Percentiles rank a stretch among this genome's conserved stretches.
phyloP scores from a whole-genome alignment of 352 stramenopile species.

The Thraustochytrium sp. region DNA sequence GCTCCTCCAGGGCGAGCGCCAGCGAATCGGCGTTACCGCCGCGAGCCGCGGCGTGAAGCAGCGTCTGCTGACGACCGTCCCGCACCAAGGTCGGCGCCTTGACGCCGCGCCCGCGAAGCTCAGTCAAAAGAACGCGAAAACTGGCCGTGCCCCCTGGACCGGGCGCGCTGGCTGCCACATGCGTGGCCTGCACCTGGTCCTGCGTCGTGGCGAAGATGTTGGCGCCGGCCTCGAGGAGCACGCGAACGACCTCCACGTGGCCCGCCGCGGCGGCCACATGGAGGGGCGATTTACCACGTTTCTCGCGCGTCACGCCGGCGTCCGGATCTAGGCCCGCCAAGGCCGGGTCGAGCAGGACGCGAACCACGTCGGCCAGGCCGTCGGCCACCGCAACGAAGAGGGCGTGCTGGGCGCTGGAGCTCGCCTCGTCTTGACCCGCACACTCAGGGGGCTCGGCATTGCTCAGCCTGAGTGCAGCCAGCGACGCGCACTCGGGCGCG shows the following conservation, averaged over 20 bases:
- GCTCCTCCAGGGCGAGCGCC: not conserved
- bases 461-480: too few relatives aligned
- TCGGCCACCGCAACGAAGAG: constrained; percentile 20
- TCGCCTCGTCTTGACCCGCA: not conserved
- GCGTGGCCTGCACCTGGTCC: not conserved
- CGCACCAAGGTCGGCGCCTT: not conserved
- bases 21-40: not conserved
- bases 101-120: not conserved
- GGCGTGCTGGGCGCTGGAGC: not conserved
- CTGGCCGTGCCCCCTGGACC: not conserved
- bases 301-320: not conserved
- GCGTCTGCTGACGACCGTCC: constrained; percentile 22
- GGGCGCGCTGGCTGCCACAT: not conserved
- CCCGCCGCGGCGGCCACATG: not conserved
- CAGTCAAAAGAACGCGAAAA: not conserved
- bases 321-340: not conserved
- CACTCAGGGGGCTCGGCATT: too few relatives aligned
- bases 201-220: constrained; percentile 28
- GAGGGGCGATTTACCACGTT: not conserved
- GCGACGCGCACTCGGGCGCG: not conserved
- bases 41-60: constrained; percentile 25
- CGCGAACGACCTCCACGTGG: not conserved
- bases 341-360: not conserved
- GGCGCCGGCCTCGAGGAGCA: not conserved
- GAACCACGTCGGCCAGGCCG: not conserved